Evolutionary conservation across 257 asterid species (phyloP).

Genomic region (Nemophila menziesii): DNA sequence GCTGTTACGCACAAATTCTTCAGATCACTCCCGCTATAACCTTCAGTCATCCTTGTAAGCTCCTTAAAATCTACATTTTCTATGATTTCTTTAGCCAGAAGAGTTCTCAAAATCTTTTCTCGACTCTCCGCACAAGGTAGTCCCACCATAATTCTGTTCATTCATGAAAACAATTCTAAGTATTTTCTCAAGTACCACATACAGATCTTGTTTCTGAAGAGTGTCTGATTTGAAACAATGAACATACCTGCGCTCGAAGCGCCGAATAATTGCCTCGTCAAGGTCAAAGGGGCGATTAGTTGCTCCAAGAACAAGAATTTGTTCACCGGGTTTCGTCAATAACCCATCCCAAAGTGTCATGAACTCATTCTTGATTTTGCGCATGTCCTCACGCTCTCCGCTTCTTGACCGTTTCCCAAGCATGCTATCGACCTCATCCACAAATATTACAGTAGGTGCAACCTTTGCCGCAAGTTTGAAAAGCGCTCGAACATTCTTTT

Average conservation of each 20-base stretch:
- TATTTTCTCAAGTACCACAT: conserved; percentile 1
- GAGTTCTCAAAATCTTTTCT: conserved; percentile 81
- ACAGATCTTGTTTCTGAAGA: not conserved
- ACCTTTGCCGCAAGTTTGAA: conserved; percentile 95
- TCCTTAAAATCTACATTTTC: conserved; percentile 74
- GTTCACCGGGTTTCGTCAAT: conserved; percentile 74
- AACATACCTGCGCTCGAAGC: conserved; percentile 90
- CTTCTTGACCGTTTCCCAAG: conserved; percentile 92
- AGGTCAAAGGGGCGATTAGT: conserved; percentile 96
- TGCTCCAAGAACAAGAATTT: conserved; percentile 97
- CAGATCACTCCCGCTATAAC: conserved; percentile 95
- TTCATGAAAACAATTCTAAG: conserved; percentile 20
- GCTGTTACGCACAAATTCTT: conserved; percentile 90
- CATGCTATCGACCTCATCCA: conserved; percentile 99
- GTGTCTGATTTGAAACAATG: not conserved
- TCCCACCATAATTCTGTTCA: conserved; percentile 78
- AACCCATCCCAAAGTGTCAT: conserved; percentile 98
- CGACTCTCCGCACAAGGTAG: conserved; percentile 80
- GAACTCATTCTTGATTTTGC: conserved; percentile 89
- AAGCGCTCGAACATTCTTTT: conserved; percentile 90
- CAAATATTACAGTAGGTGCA: conserved; percentile 86
- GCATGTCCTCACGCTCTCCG: conserved; percentile 97
- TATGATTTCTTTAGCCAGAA: conserved; percentile 70
- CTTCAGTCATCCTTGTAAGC: conserved; percentile 78
- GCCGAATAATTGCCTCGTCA: conserved; percentile 96